Evolutionary conservation across 202 grass and related monocot genomes (phyloP), one percentile per base, ranked within the genome.

Genomic region (Hordeum pubiflorum): DNA sequence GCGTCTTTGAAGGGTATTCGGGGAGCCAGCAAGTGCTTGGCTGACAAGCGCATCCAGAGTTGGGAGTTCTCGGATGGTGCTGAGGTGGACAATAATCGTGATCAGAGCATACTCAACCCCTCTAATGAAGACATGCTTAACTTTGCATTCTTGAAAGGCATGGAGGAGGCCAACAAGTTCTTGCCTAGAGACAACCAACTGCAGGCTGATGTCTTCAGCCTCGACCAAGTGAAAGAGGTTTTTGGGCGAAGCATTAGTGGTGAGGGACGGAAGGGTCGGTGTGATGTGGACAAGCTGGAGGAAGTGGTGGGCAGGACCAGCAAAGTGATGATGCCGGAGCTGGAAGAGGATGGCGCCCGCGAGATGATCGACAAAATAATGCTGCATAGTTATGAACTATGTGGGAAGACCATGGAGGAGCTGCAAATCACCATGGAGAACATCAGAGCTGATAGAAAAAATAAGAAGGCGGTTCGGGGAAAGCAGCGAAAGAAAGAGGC

Each of bases 361-460:
- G 78, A 88, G 77, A 63, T 93, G 69, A 72, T 90, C 1, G 48
- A 83, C 3, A 64, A 80, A n/a, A 57, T 93, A 22, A 79, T 88
- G 77, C 44, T 86, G 18, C 18, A 37, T 5, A 50, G 24, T 12
- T 10, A 79, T 4, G 57, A 82, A 14, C 67, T 44, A 65, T 80
- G 74, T 4, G 54, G 24, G 31, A 50, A 39, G 44, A 87, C 78
- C 22, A 82, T 83, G 34, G 41, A 52, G 69, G 55, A 75, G 50
- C 77, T 93, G 56, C 70, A 59, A 15, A 68, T 57, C 40, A 26
- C 77, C 48, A 87, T 66, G 65, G 83, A 22, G 17, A 73, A 73
- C 9, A 11, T 33, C 9, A 27, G 3, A 73, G 70, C 70, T 33
- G 70, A 32, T 29, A 73, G 24, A 54, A 73, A 46, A 32, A 75